Conservation (phyloP, 768 basidiomycete genomes). For the Naganishia friedmannii region DNA sequence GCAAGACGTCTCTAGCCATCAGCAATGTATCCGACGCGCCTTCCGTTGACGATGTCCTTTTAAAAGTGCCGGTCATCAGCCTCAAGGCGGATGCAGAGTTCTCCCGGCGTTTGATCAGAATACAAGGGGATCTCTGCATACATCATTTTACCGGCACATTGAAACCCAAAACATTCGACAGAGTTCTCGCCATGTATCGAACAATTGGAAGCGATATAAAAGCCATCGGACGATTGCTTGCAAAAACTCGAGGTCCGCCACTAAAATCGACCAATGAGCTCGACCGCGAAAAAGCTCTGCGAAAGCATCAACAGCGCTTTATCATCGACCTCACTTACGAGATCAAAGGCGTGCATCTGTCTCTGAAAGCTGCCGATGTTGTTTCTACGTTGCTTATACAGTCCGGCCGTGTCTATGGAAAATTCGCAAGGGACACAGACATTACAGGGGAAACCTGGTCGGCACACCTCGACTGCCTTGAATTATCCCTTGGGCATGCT, state of each 20-base stretch:
- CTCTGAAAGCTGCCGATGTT: constrained; percentile 39
- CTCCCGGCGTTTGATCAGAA: background rate
- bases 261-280: too few relatives aligned
- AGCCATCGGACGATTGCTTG: constrained; percentile 6
- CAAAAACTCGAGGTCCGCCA: constrained; percentile 23
- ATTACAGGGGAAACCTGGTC: constrained; percentile 58
- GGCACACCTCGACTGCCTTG: constrained; percentile 68
- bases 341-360: constrained; percentile 30
- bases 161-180: constrained; percentile 47
- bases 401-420: constrained; percentile 15
- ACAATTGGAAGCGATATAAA: constrained; percentile 39
- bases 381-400: constrained; percentile 31
- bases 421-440: constrained; percentile 22
- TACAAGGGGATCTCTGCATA: constrained; percentile 22
- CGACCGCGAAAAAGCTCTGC: background rate
- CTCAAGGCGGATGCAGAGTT: constrained; percentile 14
- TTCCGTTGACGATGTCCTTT: constrained; percentile 18
- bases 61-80: constrained; percentile 23
- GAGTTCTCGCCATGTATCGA: constrained; percentile 44
- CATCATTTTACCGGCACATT: constrained; percentile 43
- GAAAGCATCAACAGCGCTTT: constrained; percentile 3
- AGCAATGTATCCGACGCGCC: constrained; percentile 10
- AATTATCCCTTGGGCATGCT: constrained; percentile 73
- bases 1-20: constrained; percentile 12
- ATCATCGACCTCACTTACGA: constrained; percentile 8